Percentiles rank a stretch among this genome's conserved stretches.
These are phyloP conservation scores for Fusarium phyllophilum DNA, from an alignment of 2,329 filamentous ascomycete genomes.

Conservation along the genomic window DNA sequence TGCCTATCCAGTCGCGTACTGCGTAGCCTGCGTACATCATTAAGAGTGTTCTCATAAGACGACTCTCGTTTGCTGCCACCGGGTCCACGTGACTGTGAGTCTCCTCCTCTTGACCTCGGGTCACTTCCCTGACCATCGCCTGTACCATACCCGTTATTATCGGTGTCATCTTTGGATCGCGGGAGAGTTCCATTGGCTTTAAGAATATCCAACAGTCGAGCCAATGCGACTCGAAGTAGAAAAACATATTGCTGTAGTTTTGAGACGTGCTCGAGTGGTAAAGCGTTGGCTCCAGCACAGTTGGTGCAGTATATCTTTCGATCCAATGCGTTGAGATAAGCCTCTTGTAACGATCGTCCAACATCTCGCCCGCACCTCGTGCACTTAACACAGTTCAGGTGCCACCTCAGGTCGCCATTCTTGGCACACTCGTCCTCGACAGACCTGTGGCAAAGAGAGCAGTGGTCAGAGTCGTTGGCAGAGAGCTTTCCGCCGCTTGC, in stretches of 20 bases:
- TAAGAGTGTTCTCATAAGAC: conserved; percentile 94
- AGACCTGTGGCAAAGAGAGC: conserved; percentile 80
- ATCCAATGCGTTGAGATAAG: conserved; percentile 74
- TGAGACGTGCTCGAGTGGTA: conserved; percentile 77
- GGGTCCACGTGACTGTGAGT: conserved; percentile 30
- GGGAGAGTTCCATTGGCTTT: conserved; percentile 84
- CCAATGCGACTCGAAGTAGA: conserved; percentile 88
- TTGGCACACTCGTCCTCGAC: conserved; percentile 95
- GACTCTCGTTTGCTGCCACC: conserved; percentile 64
- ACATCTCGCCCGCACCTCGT: conserved; percentile 72
- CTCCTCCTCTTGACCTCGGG: conserved; percentile 55
- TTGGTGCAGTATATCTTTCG: conserved; percentile 76
- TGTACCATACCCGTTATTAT: conserved; percentile 47
- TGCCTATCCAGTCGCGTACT: conserved; percentile 96
- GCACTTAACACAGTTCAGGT: conserved; percentile 84
- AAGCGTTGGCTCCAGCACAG: conserved; percentile 67
- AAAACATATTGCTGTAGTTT: conserved; percentile 96
- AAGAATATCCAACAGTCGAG: conserved; percentile 86
- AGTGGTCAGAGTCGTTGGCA: conserved; percentile 85
- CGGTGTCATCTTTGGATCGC: conserved; percentile 76
- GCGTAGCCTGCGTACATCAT: conserved; percentile 89
- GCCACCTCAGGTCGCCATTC: conserved; percentile 81
- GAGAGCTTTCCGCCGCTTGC: conserved; percentile 73
- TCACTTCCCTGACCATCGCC: conserved; percentile 62
- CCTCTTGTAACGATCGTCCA: conserved; percentile 73